Percentiles rank a stretch among this genome's conserved stretches.
phyloP scores from a whole-genome alignment of 1,284 basidiomycete genomes.

The Filobasidium uniguttulatum region DNA sequence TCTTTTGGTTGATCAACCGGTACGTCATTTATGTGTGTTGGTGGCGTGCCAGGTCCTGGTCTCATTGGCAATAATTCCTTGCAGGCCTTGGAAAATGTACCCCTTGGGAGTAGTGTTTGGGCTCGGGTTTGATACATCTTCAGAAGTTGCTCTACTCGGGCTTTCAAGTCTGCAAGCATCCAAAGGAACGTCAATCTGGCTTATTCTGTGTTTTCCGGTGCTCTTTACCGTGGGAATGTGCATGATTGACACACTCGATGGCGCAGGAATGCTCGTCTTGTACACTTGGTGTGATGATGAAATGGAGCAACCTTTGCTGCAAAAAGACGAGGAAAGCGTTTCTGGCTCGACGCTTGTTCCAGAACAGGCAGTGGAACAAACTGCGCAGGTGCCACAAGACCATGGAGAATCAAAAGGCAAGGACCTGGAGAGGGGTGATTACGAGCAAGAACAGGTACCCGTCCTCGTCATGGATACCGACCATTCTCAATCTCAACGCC shows the following conservation, averaged over 20 bases:
- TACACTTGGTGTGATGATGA: conserved; percentile 12
- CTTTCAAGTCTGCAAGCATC: conserved; percentile 10
- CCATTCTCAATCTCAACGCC: background rate
- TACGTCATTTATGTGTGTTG: background rate
- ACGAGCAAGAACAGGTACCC: background rate
- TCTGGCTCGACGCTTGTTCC: background rate
- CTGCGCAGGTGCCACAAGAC: too few relatives aligned
- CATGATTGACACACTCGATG: conserved; percentile 10
- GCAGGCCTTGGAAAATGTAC: conserved; percentile 14
- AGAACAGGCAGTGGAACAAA: background rate
- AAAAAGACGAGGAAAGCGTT: background rate
- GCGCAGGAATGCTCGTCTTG: conserved; percentile 8
- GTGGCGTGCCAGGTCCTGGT: background rate
- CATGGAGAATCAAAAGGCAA: background rate
- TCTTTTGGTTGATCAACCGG: conserved; percentile 10
- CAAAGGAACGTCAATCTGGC: conserved; percentile 13
- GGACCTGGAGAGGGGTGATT: background rate
- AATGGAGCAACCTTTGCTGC: background rate
- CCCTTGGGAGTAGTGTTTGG: conserved; percentile 12
- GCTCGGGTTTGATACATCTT: conserved; percentile 13
- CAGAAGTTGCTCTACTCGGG: conserved; percentile 13
- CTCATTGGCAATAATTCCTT: background rate
- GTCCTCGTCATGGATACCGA: conserved; percentile 2
- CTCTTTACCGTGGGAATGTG: conserved; percentile 15
- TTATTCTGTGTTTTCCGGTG: conserved; percentile 11